These are phyloP conservation scores for Echinosophora koreensis DNA, from an alignment of 306 rosid species.

Conservation along the genomic window DNA sequence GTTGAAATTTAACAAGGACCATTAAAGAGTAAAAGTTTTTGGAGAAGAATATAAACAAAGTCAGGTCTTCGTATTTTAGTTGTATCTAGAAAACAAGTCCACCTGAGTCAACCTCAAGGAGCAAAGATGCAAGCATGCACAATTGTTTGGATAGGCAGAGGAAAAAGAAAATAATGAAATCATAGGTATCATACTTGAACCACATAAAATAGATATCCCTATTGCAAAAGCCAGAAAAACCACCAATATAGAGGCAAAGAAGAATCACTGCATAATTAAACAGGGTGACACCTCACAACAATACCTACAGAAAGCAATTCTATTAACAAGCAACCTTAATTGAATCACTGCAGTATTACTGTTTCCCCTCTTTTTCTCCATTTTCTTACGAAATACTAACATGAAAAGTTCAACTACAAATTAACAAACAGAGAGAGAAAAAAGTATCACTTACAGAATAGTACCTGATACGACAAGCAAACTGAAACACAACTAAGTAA, in stretches of 20 bases:
- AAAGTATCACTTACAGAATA: background rate
- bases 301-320: conserved; percentile 10
- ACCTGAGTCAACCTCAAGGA: conserved; percentile 24
- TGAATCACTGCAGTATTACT: background rate
- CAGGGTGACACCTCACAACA: too few species aligned
- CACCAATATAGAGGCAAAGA: conserved; percentile 26
- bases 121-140: conserved; percentile 29
- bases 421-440: background rate
- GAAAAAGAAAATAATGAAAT: background rate
- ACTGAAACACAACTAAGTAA: conserved; percentile 25
- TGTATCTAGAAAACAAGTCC: conserved; percentile 36
- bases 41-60: conserved; percentile 31
- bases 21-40: background rate
- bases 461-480: conserved; percentile 21
- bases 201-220: conserved; percentile 27
- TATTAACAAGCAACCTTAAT: background rate
- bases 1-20: background rate
- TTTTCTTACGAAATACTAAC: conserved; percentile 23
- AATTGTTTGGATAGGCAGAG: background rate
- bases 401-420: conserved; percentile 13
- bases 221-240: conserved; percentile 22
- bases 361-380: background rate
- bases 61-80: background rate
- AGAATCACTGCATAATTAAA: background rate
- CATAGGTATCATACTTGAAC: conserved; percentile 15